Base-by-base conservation (phyloP, 441 rosid genomes). In the Croton laevigatus region DNA sequence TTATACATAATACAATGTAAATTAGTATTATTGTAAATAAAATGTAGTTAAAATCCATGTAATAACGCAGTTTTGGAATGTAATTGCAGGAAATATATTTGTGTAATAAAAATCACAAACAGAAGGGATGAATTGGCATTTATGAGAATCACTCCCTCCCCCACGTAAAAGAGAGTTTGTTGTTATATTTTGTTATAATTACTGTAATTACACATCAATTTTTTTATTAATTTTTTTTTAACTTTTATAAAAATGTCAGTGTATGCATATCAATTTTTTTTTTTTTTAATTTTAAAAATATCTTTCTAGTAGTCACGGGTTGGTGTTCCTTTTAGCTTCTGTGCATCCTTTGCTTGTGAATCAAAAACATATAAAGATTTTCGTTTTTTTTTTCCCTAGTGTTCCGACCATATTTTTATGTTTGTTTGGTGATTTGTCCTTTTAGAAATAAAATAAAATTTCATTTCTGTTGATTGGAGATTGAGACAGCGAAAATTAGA, bases 131-230 rank as follows among this genome's bases (percentile, higher is more conserved):
- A 45, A 23, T 38, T 49, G 45, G n/a, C 57, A 11, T 14, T 64
- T 53, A 14, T 27, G 44, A 37, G 46, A 72, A 80, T 23, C 66
- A 67, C 74, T 57, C 48, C 55, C 74, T 57, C 48, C 55, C 49
- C 46, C 22, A 32, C 57, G 53, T 61, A n/a, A 58, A 59, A 49
- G 82, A 22, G 61, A 76, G 75, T 66, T 76, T 77, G 76, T 81
- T 72, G 71, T 72, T 83, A 66, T 83, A 66, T 81, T 76, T 84
- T 74, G 76, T 75, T 67, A 84, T 82, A 75, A 78, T 79, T 78
- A 81, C 87, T 87, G 91, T 86, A 87, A 89, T 82, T 86, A 83
- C 79, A 78, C 75, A 66, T 74, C 85, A 81, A 79, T 86, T 68
- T 85, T 84, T 83, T 73, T 68, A 84, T 80, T 83, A 59, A 71